Evolutionary conservation across 2,329 filamentous ascomycete genomes (phyloP).

Genomic region (Tothia fuscella): DNA sequence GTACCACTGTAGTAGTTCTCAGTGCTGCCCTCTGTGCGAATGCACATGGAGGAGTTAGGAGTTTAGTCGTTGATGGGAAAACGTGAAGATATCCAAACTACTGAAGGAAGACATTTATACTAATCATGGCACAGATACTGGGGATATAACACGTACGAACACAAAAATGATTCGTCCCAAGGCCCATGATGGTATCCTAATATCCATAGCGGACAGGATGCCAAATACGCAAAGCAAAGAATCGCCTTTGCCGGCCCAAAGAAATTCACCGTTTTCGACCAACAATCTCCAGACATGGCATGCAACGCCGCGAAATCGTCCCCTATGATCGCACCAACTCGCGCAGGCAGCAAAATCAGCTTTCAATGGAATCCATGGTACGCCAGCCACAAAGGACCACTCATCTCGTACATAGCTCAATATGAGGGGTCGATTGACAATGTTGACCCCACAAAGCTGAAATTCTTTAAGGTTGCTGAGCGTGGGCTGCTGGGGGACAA

Average conservation of each 20-base stretch:
- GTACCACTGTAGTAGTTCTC: neutral
- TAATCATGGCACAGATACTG: neutral
- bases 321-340: neutral
- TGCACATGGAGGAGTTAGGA: neutral
- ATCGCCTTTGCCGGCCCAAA: neutral
- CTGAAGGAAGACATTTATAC: neutral
- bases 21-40: neutral
- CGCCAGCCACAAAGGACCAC: slow-evolving; percentile 6
- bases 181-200: neutral
- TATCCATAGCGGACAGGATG: neutral
- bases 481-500: neutral
- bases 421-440: neutral
- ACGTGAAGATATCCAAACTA: neutral
- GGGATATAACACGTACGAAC: neutral
- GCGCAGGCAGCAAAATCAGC: slow-evolving; percentile 1
- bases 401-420: slow-evolving; percentile 9
- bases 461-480: slow-evolving; percentile 10
- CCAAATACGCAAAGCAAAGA: neutral
- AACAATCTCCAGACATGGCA: neutral
- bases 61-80: neutral
- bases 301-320: neutral
- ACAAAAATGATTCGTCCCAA: neutral
- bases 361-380: slow-evolving; percentile 8
- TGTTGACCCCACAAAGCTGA: slow-evolving; percentile 7
- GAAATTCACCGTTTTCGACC: neutral